A percentile compares a stretch with the other conserved stretches of the same genome.
These are phyloP conservation scores for Harringtonia aguacate DNA, from an alignment of 2,329 filamentous ascomycete genomes.

Conservation along the genomic window DNA sequence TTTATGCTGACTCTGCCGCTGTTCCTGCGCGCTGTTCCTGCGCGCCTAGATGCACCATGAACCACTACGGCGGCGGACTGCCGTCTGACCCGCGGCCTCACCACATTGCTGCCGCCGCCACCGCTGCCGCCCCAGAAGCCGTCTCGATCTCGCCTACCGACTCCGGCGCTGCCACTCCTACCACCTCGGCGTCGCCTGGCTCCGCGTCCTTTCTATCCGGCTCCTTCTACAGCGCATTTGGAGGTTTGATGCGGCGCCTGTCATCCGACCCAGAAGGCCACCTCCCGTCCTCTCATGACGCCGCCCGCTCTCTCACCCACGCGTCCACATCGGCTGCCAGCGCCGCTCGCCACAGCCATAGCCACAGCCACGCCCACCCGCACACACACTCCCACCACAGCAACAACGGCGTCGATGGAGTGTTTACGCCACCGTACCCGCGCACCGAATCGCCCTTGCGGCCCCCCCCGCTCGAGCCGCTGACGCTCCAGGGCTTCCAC, in stretches of 20 bases:
- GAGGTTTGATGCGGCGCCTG: slow-evolving; percentile 59
- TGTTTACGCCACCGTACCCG: slow-evolving; percentile 31
- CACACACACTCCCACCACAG: neutral
- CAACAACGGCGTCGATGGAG: slow-evolving; percentile 11
- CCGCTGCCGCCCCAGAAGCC: neutral
- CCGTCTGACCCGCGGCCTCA: slow-evolving; percentile 2
- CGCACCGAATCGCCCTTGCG: slow-evolving; percentile 70
- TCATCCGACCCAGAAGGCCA: slow-evolving; percentile 33
- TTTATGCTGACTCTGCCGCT: neutral
- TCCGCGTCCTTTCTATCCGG: slow-evolving; percentile 20
- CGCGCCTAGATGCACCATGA: neutral
- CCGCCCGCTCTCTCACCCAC: slow-evolving; percentile 3
- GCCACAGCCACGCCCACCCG: slow-evolving; percentile 1
- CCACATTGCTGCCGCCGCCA: neutral
- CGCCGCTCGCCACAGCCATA: slow-evolving; percentile 2
- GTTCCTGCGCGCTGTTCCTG: neutral
- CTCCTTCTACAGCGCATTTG: slow-evolving; percentile 33
- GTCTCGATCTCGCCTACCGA: slow-evolving; percentile 3
- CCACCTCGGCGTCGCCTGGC: slow-evolving; percentile 17
- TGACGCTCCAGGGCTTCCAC: slow-evolving; percentile 58
- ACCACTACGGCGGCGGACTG: neutral
- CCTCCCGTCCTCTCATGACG: slow-evolving; percentile 9
- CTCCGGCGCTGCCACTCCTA: slow-evolving; percentile 8
- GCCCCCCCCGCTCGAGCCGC: slow-evolving; percentile 76
- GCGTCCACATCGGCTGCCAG: neutral